Percentiles rank a stretch among this genome's conserved stretches.
Evolutionary conservation across 179 eudicot species (phyloP).

Genomic region (Nepenthes alata): DNA sequence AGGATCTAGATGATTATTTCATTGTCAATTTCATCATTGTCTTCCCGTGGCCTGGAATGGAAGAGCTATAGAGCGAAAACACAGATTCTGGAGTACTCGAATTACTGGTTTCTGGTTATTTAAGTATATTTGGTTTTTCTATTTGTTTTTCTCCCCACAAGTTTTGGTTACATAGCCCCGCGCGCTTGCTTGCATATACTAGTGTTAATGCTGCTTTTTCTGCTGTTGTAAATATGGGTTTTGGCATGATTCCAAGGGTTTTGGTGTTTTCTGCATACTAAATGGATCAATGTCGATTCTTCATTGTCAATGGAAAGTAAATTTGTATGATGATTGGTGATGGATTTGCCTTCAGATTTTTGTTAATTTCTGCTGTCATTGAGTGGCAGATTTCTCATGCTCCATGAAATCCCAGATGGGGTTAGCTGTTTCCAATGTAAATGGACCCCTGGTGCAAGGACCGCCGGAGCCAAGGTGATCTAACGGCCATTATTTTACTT

Average conservation of each 20-base stretch:
- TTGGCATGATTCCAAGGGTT: slow-evolving; percentile 20
- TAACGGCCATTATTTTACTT: too few species aligned
- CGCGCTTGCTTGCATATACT: slow-evolving; percentile 1
- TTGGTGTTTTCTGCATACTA: slow-evolving; percentile 13
- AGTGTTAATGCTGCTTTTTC: slow-evolving; percentile 1
- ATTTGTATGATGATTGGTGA: neutral
- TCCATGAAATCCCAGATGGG: neutral
- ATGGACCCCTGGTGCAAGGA: too few species aligned
- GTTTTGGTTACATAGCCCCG: slow-evolving; percentile 9
- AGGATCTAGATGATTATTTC: too few species aligned
- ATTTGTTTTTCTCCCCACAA: slow-evolving; percentile 16
- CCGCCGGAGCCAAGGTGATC: too few species aligned
- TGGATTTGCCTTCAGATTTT: neutral
- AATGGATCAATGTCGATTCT: slow-evolving; percentile 13
- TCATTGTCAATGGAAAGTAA: slow-evolving; percentile 15
- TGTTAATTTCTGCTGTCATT: neutral
- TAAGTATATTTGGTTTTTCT: neutral
- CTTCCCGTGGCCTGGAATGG: slow-evolving; percentile 1
- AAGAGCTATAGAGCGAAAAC: slow-evolving; percentile 5
- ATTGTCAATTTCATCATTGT: too few species aligned
- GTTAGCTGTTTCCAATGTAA: too few species aligned
- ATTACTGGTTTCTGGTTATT: slow-evolving; percentile 5
- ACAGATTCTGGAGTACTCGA: slow-evolving; percentile 8
- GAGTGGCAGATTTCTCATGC: neutral
- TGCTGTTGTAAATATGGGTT: slow-evolving; percentile 17